A percentile compares a stretch with the other conserved stretches of the same genome.
Conservation (phyloP, 768 basidiomycete species). For the Rhizopogon vulgaris region DNA sequence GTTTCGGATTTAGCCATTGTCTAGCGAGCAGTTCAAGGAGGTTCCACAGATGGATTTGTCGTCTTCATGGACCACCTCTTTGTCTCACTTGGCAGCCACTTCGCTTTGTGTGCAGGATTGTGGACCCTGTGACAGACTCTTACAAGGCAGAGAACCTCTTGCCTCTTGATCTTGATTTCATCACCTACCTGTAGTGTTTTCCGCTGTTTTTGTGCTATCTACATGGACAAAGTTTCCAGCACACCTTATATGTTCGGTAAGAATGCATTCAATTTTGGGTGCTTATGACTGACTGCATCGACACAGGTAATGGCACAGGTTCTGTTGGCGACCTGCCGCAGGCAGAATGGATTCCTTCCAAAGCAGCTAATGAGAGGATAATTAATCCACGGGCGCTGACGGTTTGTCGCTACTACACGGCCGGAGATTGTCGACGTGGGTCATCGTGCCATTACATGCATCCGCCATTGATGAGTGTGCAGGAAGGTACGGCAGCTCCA, state of each 20-base stretch:
- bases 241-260: not conserved
- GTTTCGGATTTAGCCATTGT: slow-evolving; percentile 32
- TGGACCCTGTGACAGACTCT: too few species aligned
- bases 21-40: slow-evolving; percentile 14
- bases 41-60: slow-evolving; percentile 15
- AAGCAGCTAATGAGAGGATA: not conserved
- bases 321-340: not conserved
- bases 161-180: not conserved
- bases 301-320: not conserved
- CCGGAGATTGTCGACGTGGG: slow-evolving; percentile 22
- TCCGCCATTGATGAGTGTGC: not conserved
- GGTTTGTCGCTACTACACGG: slow-evolving; percentile 20
- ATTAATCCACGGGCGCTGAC: not conserved
- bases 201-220: not conserved
- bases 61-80: not conserved
- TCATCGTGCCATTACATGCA: slow-evolving; percentile 21
- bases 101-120: slow-evolving; percentile 7
- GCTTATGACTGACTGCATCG: not conserved
- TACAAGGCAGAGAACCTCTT: not conserved
- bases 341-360: not conserved
- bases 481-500: not conserved
- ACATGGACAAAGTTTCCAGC: not conserved
- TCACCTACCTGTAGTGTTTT: not conserved
- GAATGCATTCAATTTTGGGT: not conserved
- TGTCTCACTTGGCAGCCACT: not conserved